phyloP scores from a whole-genome alignment of 192 early-diverging fungal species.

The Kappamyces sp. region DNA sequence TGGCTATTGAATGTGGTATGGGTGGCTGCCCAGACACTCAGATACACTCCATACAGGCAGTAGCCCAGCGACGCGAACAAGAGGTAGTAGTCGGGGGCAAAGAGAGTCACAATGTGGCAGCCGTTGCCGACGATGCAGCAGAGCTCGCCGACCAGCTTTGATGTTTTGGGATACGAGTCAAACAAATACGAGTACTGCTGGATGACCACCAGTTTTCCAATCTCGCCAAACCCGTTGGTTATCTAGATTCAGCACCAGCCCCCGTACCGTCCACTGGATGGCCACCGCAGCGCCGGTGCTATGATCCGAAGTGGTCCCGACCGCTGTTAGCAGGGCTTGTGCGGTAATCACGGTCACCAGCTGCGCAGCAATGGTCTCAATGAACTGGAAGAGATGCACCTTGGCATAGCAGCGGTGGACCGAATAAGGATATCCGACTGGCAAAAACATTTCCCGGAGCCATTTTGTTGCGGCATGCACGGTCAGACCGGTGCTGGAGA shows the following conservation, averaged over 20 bases:
- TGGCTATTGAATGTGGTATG: constrained; percentile 72
- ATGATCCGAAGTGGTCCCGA: constrained; percentile 50
- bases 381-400: constrained; percentile 51
- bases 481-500: too few species aligned
- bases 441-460: too few species aligned
- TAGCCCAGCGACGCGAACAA: constrained; percentile 52
- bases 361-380: constrained; percentile 44
- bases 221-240: constrained; percentile 19
- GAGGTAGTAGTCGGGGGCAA: constrained; percentile 43
- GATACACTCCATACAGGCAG: constrained; percentile 52
- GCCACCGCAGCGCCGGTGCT: constrained; percentile 53
- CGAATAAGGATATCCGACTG: constrained; percentile 45
- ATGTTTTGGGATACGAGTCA: constrained; percentile 67
- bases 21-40: constrained; percentile 61
- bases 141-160: constrained; percentile 61
- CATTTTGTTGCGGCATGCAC: too few species aligned
- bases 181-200: constrained; percentile 57
- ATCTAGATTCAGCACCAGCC: too few species aligned
- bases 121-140: constrained; percentile 44
- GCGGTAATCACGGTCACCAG: constrained; percentile 41
- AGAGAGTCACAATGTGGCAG: constrained; percentile 48
- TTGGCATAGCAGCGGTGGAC: constrained; percentile 48
- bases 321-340: constrained; percentile 55
- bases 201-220: constrained; percentile 67
- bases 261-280: constrained; percentile 57